Conservation (phyloP, 78 protist genomes). For the Pigoraptor vietnamica region DNA sequence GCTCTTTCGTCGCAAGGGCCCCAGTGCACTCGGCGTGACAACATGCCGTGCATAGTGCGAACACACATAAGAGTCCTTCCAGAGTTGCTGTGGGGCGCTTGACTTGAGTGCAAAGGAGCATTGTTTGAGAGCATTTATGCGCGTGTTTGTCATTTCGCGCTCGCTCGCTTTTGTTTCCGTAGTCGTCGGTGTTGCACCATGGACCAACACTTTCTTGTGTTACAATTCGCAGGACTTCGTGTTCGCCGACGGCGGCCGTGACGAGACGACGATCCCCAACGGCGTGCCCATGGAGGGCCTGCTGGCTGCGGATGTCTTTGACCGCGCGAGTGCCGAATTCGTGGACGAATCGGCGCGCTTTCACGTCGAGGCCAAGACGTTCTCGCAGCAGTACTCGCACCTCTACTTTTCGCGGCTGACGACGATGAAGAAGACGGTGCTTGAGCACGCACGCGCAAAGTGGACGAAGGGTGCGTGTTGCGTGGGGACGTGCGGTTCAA, state of each 20-base stretch:
- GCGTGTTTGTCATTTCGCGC: too few species aligned
- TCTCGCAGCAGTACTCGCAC: conserved; percentile 5
- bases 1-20: too few species aligned
- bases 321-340: background rate
- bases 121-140: too few species aligned
- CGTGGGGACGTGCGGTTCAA: background rate
- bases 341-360: background rate
- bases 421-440: background rate
- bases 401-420: background rate
- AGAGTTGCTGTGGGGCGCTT: too few species aligned
- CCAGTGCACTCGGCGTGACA: too few species aligned
- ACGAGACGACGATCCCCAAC: background rate
- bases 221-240: background rate
- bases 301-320: background rate
- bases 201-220: background rate
- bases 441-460: background rate
- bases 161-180: too few species aligned
- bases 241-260: background rate
- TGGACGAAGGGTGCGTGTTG: background rate
- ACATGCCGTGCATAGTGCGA: too few species aligned
- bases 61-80: too few species aligned
- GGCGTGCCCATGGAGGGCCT: background rate
- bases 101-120: too few species aligned
- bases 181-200: too few species aligned
- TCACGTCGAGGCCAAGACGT: background rate